Evolutionary conservation across 345 rosid species (phyloP), one percentile per base, ranked within the genome.

Genomic region (Zanthoxylum bungeanum): DNA sequence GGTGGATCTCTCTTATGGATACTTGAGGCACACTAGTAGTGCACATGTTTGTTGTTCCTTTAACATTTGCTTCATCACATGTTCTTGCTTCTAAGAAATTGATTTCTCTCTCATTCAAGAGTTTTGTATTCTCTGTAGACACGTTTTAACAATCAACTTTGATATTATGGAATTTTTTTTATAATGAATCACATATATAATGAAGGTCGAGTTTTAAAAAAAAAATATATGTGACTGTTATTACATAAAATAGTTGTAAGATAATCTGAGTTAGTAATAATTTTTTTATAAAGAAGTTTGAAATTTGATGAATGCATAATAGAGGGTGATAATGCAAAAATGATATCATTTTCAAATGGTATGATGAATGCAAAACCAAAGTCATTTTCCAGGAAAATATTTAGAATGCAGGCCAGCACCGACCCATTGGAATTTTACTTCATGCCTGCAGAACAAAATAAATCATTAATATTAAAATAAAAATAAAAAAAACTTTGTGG

Each of bases 21-120:
- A 36, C 46, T 19, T 34, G 14, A 21, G 46, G 57, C 46, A 40
- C 22, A 10, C n/a, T n/a, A 58, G 61, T 50, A 64, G 62, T 47
- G 58, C 51, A 31, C 64, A 42, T 44, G 69, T 66, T 40, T 40
- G 68, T 2, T 47, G 62, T 64, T 57, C 61, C 60, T 44, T 7
- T 5, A 62, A 10, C 24, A 53, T 0, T 46, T 3, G 40, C 63
- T 46, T 42, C 31, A 31, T 62, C 69, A 72, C 76, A 62, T 62
- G 80, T 67, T 44, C 42, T 67, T 46, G 69, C 66, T 53, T 72
- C 37, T 19, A 68, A 52, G 60, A 57, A 68, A 27, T 33, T 61
- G 28, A 34, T 33, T 31, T 11, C 17, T 9, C 10, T n/a, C 44
- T 24, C 14, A 49, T 47, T 37, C 34, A 44, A 44, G 53, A 44